Base-by-base conservation (phyloP, 768 basidiomycete genomes). In the Tremella mesenterica region DNA sequence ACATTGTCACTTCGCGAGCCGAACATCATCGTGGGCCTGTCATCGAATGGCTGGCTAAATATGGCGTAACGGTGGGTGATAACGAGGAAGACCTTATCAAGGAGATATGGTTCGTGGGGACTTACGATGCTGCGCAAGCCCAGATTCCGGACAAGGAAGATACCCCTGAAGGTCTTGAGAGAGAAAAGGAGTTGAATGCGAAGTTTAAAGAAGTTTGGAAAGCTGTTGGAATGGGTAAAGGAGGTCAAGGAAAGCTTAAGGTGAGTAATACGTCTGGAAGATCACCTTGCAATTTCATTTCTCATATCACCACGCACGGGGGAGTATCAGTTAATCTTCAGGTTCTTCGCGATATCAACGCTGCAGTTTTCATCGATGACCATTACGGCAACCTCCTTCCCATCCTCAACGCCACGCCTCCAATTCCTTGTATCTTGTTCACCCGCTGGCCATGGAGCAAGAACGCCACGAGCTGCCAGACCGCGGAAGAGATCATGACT, bases 311-410 rank as follows among this genome's bases (percentile, higher is more conserved):
- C 10, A 13, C 9, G 30, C 18, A 50, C 5, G 10, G 8, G 27
- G n/a, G 4, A 10, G 7, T 45, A 8, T n/a, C 12, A 36, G 39
- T 48, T 16, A 56, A 34, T 2, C 27, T 14, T 10, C 39, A 70
- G 66, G 59, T 71, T 9, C 45, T 69, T 9, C 65, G 58, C 8
- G 47, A 51, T 6, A 69, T 71, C 58, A 59, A 60, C 20, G 67
- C 70, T 8, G 48, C 55, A 7, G 54, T 71, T 3, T 63, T 65
- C 50, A 67, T 71, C 43, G 65, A 65, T 47, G 65, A 70, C 33
- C 57, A 67, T 39, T 54, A 64, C 23, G 61, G 60, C 36, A 63
- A 68, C 43, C 54, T 70, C 20, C 53, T 60, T 20, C 58, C 65
- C 5, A 59, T 63, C 30, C n/a, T 59, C 34, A 9, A 23, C 2